Conservation (phyloP, 768 basidiomycete species). For the Jaapia argillacea region DNA sequence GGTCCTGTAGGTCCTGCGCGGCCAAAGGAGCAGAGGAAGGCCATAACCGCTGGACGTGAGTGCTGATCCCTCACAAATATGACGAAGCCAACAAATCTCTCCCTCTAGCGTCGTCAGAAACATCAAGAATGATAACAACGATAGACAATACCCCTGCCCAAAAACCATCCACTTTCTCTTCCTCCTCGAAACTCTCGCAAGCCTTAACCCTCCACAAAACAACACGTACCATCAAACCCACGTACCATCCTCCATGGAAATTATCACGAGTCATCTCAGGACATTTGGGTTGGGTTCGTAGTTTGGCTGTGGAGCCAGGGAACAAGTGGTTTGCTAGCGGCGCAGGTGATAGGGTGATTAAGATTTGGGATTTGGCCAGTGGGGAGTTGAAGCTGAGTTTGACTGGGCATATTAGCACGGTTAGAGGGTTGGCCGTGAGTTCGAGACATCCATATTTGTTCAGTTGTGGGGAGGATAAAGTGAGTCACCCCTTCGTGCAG, state of each 20-base stretch:
- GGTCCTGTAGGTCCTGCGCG: conserved; percentile 72
- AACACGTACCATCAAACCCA: conserved; percentile 87
- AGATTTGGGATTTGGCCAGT: conserved; percentile 96
- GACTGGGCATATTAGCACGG: conserved; percentile 96
- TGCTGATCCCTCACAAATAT: conserved; percentile 4
- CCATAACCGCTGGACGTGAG: conserved; percentile 66
- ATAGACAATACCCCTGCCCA: conserved; percentile 67
- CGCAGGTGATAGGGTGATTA: conserved; percentile 95
- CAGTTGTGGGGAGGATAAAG: conserved; percentile 97
- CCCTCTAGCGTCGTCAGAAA: conserved; percentile 37
- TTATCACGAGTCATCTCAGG: conserved; percentile 94
- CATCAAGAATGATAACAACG: conserved; percentile 49
- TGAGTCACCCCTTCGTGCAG: conserved; percentile 20
- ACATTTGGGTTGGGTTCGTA: conserved; percentile 96
- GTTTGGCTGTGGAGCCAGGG: conserved; percentile 93
- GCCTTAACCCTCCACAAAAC: conserved; percentile 91
- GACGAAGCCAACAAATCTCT: not conserved
- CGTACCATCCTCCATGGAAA: conserved; percentile 95
- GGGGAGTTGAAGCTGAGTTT: conserved; percentile 96
- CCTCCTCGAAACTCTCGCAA: conserved; percentile 64
- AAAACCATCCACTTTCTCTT: conserved; percentile 61
- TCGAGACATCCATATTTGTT: conserved; percentile 94
- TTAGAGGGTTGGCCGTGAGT: conserved; percentile 89
- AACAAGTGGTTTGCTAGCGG: conserved; percentile 99
- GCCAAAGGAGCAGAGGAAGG: conserved; percentile 53